Percentiles rank a stretch among this genome's conserved stretches.
Evolutionary conservation across 192 early-diverging fungal genomes (phyloP).

Genomic region (Cetraspora pellucida): DNA sequence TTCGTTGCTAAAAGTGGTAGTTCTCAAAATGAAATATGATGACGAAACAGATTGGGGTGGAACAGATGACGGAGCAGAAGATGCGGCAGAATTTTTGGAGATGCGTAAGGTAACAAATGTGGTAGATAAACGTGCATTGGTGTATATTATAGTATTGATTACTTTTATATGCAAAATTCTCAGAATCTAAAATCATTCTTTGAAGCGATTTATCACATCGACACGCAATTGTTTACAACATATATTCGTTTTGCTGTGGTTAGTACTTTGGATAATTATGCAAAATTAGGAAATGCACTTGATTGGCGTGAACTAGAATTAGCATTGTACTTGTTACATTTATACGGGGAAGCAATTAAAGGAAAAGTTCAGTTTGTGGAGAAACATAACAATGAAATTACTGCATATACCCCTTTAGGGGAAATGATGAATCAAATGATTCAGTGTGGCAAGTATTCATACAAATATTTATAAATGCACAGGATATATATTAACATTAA

Average conservation of each 20-base stretch:
- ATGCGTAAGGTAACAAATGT: constrained; percentile 59
- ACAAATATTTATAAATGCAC: too few relatives aligned
- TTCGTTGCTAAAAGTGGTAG: constrained; percentile 65
- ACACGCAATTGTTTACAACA: constrained; percentile 58
- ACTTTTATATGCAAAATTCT: constrained; percentile 40
- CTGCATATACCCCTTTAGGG: constrained; percentile 54
- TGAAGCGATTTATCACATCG: constrained; percentile 76
- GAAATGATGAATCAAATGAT: constrained; percentile 67
- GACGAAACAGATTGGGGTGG: constrained; percentile 77
- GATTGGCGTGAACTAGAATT: constrained; percentile 80
- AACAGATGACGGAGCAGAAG: constrained; percentile 73
- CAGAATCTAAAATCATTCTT: constrained; percentile 69
- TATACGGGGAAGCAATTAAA: constrained; percentile 71
- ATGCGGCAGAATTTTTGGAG: constrained; percentile 74
- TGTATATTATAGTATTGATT: background rate
- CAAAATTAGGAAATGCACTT: constrained; percentile 46
- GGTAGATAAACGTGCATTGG: too few relatives aligned
- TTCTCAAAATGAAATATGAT: constrained; percentile 89
- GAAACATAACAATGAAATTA: constrained; percentile 34
- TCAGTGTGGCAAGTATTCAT: constrained; percentile 50
- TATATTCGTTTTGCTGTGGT: constrained; percentile 65
- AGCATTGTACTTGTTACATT: constrained; percentile 70
- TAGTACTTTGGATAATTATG: constrained; percentile 62
- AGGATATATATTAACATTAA: constrained; percentile 36
- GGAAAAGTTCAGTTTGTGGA: constrained; percentile 51